Base-by-base conservation (phyloP, 2,329 filamentous ascomycete species). In the Xylariaceae sp. region DNA sequence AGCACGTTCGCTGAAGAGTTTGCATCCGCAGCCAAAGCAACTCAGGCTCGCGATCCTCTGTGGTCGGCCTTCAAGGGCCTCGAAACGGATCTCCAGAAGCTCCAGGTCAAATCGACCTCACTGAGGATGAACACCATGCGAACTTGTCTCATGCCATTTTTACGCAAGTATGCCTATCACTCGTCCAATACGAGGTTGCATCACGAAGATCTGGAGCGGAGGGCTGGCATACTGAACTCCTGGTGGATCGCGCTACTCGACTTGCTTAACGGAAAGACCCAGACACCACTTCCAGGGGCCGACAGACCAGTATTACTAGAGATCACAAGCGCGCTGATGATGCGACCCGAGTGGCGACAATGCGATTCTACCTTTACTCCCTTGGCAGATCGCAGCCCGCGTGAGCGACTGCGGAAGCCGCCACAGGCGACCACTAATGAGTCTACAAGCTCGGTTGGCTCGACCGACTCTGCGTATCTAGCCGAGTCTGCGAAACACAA, bases 191-290 rank as follows among this genome's bases (percentile, higher is more conserved):
- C 59, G 38, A 54, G 55, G 12, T 65, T 94, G 29, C 66, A 74
- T n/a, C 70, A 85, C 2, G 86, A 94, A 60, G 86, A 94, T 53
- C 60, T 94, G 28, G 88, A 95, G 50, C 75, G 83, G 22, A 74
- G 89, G 39, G 75, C 83, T 2, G 78, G 77, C 28, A 85, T 93
- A 30, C 63, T 94, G 37, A 86, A 92, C 55, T 89, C 85, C 53
- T 95, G 89, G 89, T 95, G 89, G 89, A 80, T 71, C 27, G 80
- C 76, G 2, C 65, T 94, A 24, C 62, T 94, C 36, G 87, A 92
- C 39, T 77, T 94, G 66, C 72, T 94, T 16, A 80, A 88, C 44
- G 83, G 82, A 44, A 61, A 37, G 46, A 47, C 38, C 36, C 58
- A 68, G 31, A 82, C 87, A 49, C 80, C 83, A 3, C 79, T 94